Base-by-base conservation (phyloP, 192 early-diverging fungal species). In the Gonapodya prolifera region DNA sequence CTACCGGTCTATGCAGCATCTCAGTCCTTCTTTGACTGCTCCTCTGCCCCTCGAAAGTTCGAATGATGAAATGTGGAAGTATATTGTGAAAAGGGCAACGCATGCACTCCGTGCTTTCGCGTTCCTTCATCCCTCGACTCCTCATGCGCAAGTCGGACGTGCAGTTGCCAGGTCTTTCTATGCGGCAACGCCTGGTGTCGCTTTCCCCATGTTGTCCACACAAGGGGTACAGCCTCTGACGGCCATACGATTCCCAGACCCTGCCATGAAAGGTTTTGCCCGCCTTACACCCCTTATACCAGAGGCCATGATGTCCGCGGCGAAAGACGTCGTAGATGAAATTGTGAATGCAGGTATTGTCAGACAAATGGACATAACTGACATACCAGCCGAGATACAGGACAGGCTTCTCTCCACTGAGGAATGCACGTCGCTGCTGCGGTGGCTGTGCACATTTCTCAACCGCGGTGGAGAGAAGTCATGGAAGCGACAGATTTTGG, bases 391-490 rank as follows among this genome's bases (percentile, higher is more conserved):
- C 1, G 94, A 96, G 77, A 80, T 96, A 0, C 80, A 83, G 33
- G 84, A 78, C 69, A 78, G 91, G 1, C 85, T 85, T 1, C 77
- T 94, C 0, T 80, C 82, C 2, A 79, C 80, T 30, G 75, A 78
- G 0, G 92, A 96, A 80, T 86, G 90, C 81, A 80, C 90, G 0
- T 86, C 86, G 0, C 84, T 92, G 69, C 80, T 96, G 78, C 85
- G 87, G 77, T 96, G 95, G 95, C 94, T 90, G 91, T 84, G 91
- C 16, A 81, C 80, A 23, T 89, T 84, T 78, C 78, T 80, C 1
- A 77, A 78, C 18, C 78, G 70, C 13, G 77, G 85, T 0, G 45
- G 45, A 61, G 45, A 61, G 8, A 8, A 23, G 23, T 16, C 8
- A 23, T 61, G 45, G 45, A 61, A 23, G 23, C 33, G 71, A 79